Evolutionary conservation across 805 yeast genomes (phyloP).

Genomic region (Priceomyces carsonii): DNA sequence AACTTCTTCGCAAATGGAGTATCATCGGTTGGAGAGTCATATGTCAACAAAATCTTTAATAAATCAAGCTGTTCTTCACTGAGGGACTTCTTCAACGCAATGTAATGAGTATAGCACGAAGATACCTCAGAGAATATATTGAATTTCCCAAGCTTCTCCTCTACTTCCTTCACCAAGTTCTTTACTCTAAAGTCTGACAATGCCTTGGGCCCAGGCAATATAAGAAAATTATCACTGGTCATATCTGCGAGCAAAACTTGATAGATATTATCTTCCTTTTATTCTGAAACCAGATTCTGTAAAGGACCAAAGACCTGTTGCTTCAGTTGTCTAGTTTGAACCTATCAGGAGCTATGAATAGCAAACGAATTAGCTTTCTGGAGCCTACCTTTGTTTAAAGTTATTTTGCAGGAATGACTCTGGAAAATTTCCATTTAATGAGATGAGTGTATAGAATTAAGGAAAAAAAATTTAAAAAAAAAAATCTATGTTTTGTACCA

Average conservation of each 20-base stretch:
- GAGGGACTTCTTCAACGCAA: conserved; percentile 52
- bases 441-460: too few species aligned
- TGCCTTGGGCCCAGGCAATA: conserved; percentile 86
- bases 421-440: too few species aligned
- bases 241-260: conserved; percentile 7
- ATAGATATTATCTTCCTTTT: too few species aligned
- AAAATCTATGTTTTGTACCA: conserved; percentile 1
- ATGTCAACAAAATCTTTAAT: conserved; percentile 64
- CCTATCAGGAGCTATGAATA: too few species aligned
- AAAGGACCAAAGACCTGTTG: too few species aligned
- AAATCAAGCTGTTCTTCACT: conserved; percentile 45
- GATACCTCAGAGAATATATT: conserved; percentile 69
- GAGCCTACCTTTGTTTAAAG: too few species aligned
- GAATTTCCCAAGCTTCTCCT: conserved; percentile 60
- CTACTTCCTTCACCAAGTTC: conserved; percentile 69
- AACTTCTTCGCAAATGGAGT: conserved; percentile 48
- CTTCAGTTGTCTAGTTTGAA: too few species aligned
- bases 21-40: conserved; percentile 66
- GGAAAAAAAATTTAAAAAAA: neutral
- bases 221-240: conserved; percentile 33
- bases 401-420: too few species aligned
- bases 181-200: conserved; percentile 83
- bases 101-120: conserved; percentile 79
- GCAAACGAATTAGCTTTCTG: too few species aligned
- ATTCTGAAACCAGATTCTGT: too few species aligned